Base-by-base conservation (phyloP, 306 rosid species). In the Crataegus laevigata region DNA sequence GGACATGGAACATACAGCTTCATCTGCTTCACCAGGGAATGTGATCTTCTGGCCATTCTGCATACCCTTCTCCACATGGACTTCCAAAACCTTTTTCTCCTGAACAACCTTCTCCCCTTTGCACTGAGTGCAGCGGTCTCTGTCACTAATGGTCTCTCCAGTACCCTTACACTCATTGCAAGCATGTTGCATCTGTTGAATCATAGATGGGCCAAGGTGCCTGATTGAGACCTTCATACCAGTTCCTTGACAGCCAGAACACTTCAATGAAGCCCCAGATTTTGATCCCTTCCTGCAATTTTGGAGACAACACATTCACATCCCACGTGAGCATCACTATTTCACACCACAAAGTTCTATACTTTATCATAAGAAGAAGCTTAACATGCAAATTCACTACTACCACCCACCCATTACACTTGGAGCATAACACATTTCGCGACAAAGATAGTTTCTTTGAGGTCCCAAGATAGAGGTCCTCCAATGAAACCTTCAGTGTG, bases 21-120 rank as follows among this genome's bases (percentile, higher is more conserved):
- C 96, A 84, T 93, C 96, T 38, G 98, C 94, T 89, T 88, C 96
- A 40, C 98, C 96, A 17, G 93, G 96, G 87, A 93, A 93, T n/a
- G 93, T 89, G 57, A 93, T 86, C 78, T 82, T 90, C 86, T 93
- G 98, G 17, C 89, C 90, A 43, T 89, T 89, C 81, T 85, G 93
- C 98, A 91, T 93, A 8, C 98, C 98, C 84, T 89, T 93, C 90
- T 93, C 98, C 66, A 93, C 96, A 71, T 68, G 6, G 19, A 89
- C 96, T 75, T 93, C 96, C 75, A 89, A 74, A 0, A 91, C 93
- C 80, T 93, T 93, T 88, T 93, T 93, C 73, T 88, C 96, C 21
- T 87, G 96, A 26, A 82, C 91, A 50, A 91, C 93, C 81, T 93
- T 93, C 71, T 91, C 96, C 5, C 96, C 96, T 71, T 93, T 93